A percentile compares a stretch with the other conserved stretches of the same genome.
Evolutionary conservation across 768 basidiomycete genomes (phyloP).

Genomic region (Chlorophyllum brunneum): DNA sequence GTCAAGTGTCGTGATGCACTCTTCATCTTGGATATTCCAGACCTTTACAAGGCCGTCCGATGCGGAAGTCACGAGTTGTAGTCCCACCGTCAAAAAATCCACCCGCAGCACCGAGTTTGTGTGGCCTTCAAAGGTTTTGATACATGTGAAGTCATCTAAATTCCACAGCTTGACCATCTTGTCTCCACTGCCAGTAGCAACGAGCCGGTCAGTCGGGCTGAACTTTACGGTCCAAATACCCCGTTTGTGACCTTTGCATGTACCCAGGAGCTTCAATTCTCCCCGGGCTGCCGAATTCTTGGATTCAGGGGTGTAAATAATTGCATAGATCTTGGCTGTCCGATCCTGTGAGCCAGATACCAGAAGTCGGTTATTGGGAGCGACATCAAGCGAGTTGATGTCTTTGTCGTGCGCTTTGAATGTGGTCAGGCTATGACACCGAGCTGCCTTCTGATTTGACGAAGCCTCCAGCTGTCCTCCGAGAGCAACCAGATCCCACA

Average conservation of each 20-base stretch:
- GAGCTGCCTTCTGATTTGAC: slow-evolving; percentile 26
- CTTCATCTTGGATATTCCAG: slow-evolving; percentile 89
- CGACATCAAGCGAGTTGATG: slow-evolving; percentile 92
- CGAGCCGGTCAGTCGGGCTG: slow-evolving; percentile 71
- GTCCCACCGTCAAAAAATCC: slow-evolving; percentile 79
- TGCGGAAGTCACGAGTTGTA: slow-evolving; percentile 85
- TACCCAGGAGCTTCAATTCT: slow-evolving; percentile 72
- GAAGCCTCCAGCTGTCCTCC: slow-evolving; percentile 23
- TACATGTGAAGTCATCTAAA: slow-evolving; percentile 87
- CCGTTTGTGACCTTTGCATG: slow-evolving; percentile 93
- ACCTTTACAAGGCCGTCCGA: slow-evolving; percentile 96
- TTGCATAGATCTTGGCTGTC: slow-evolving; percentile 85
- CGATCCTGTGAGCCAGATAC: slow-evolving; percentile 96
- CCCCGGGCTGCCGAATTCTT: slow-evolving; percentile 49
- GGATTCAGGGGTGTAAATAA: slow-evolving; percentile 48
- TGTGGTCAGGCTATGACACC: slow-evolving; percentile 77
- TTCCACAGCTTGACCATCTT: slow-evolving; percentile 94
- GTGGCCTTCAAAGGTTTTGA: slow-evolving; percentile 97
- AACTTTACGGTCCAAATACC: slow-evolving; percentile 96
- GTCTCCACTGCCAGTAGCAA: slow-evolving; percentile 95
- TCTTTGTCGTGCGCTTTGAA: slow-evolving; percentile 96
- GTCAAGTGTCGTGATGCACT: slow-evolving; percentile 85
- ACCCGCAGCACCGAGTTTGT: slow-evolving; percentile 94
- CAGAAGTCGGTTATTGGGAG: slow-evolving; percentile 84
- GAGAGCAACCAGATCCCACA: slow-evolving; percentile 86